Conservation (phyloP, 306 rosid genomes). For the Pterocarpus macrocarpus region DNA sequence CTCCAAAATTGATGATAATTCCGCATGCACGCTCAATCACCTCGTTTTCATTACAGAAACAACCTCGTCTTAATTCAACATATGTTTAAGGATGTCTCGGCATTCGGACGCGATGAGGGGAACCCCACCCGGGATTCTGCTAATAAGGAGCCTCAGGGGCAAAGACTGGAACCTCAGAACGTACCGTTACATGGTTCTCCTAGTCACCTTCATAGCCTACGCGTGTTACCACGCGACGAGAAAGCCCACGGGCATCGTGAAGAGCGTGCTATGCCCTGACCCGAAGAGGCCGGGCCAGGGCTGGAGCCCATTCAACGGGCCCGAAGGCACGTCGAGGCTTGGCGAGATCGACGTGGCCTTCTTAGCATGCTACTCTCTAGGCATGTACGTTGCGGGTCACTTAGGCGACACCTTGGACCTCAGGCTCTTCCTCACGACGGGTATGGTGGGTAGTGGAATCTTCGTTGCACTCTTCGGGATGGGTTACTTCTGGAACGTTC, state of each 20-base stretch:
- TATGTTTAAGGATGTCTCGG: conserved; percentile 36
- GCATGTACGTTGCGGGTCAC: conserved; percentile 84
- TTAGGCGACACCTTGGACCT: conserved; percentile 78
- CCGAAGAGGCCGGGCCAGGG: conserved; percentile 40
- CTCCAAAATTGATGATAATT: neutral
- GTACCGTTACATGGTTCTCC: conserved; percentile 66
- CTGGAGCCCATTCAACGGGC: conserved; percentile 75
- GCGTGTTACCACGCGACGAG: conserved; percentile 85
- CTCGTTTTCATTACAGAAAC: too few relatives aligned
- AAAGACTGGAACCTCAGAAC: conserved; percentile 63
- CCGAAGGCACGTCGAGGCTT: conserved; percentile 66
- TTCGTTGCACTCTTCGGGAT: conserved; percentile 75
- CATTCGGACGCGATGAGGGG: conserved; percentile 46
- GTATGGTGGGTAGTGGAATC: conserved; percentile 84
- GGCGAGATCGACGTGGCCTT: conserved; percentile 88
- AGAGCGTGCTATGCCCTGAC: conserved; percentile 72
- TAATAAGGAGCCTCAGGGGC: conserved; percentile 52
- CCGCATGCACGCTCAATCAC: neutral
- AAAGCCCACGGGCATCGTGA: conserved; percentile 75
- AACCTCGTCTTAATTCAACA: neutral
- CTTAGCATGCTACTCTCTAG: conserved; percentile 69
- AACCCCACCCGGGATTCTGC: conserved; percentile 72
- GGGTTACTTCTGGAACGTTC: conserved; percentile 77
- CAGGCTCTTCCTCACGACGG: conserved; percentile 62
- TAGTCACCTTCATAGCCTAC: conserved; percentile 76